phyloP scores from a whole-genome alignment of 768 basidiomycete genomes.

The Nidularia pulvinata region DNA sequence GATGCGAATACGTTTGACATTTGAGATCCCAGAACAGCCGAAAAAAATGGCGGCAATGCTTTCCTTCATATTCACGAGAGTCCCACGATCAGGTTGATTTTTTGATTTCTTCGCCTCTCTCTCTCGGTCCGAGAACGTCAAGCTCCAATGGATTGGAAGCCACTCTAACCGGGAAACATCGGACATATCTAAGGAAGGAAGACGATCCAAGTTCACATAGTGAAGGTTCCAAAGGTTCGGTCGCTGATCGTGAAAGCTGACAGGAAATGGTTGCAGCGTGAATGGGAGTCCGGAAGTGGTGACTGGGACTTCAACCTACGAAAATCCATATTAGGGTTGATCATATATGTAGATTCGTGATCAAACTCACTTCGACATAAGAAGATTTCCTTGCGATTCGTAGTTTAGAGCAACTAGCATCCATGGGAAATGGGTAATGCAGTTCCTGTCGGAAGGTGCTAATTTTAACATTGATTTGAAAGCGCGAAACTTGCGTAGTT shows the following conservation, averaged over 20 bases:
- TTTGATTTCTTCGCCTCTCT: background rate
- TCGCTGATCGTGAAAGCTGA: constrained; percentile 6
- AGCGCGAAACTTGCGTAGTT: constrained; percentile 25
- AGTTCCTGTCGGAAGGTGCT: constrained; percentile 20
- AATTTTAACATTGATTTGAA: constrained; percentile 24
- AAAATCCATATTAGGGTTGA: constrained; percentile 9
- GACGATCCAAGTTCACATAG: constrained; percentile 23
- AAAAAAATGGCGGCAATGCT: constrained; percentile 14
- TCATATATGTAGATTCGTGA: constrained; percentile 11
- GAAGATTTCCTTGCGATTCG: constrained; percentile 55
- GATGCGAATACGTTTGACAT: constrained; percentile 4
- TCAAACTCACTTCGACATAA: constrained; percentile 41
- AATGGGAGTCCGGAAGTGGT: constrained; percentile 9
- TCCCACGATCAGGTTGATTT: constrained; percentile 1
- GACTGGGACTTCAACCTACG: constrained; percentile 21
- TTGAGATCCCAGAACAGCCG: background rate
- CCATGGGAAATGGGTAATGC: constrained; percentile 42
- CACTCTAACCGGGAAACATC: constrained; percentile 8
- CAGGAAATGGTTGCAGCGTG: constrained; percentile 23
- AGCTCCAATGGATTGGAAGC: constrained; percentile 14
- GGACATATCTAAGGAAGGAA: constrained; percentile 13
- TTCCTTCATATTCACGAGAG: constrained; percentile 17
- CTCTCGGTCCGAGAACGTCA: constrained; percentile 16
- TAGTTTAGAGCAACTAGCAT: constrained; percentile 28
- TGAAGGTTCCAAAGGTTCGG: constrained; percentile 26